Conservation (phyloP, 108 stramenopile genomes). For the Poteriospumella lacustris region DNA sequence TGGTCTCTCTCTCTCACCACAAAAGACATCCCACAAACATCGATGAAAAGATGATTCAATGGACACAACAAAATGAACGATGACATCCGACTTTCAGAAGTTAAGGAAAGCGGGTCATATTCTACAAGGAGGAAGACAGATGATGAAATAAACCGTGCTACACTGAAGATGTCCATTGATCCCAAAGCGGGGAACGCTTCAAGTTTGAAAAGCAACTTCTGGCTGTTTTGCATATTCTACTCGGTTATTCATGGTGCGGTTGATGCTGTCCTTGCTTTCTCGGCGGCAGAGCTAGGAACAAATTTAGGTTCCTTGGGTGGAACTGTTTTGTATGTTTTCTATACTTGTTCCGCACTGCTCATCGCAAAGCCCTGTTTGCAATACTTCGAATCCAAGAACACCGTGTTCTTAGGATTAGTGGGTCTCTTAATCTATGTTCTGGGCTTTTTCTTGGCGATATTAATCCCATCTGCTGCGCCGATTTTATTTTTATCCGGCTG, state of each 20-base stretch:
- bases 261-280: constrained; percentile 11
- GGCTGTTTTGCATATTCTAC: not conserved
- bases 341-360: not conserved
- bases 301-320: constrained; percentile 2
- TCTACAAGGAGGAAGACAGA: no score
- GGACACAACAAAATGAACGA: no score
- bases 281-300: constrained; percentile 4
- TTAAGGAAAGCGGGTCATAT: no score
- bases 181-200: no score
- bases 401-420: not conserved
- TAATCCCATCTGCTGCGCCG: not conserved
- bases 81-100: no score
- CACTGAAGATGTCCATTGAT: no score
- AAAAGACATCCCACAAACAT: no score
- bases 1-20: no score
- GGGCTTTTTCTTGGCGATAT: not conserved
- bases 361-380: not conserved
- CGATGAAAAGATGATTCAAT: no score
- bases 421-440: not conserved
- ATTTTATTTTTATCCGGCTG: not conserved
- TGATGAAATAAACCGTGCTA: no score
- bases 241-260: not conserved
- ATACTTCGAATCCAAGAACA: not conserved
- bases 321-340: not conserved
- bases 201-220: no score